These are phyloP conservation scores for Fusarium coicis DNA, from an alignment of 2,329 filamentous ascomycete species.

Conservation along the genomic window DNA sequence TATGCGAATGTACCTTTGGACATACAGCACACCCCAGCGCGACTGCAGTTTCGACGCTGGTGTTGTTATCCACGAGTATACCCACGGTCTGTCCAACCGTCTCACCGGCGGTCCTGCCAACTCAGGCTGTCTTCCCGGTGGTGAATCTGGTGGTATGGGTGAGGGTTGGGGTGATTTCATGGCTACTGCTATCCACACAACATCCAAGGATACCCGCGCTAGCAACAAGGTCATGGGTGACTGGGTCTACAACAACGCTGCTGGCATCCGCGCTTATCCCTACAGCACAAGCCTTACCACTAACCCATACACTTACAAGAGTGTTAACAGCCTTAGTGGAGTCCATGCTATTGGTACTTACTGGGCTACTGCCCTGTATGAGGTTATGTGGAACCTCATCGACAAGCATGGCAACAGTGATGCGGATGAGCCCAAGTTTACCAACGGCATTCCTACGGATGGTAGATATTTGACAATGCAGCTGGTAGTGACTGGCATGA, in stretches of 20 bases:
- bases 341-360: slow-evolving; percentile 61
- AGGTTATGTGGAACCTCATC: slow-evolving; percentile 68
- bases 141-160: slow-evolving; percentile 67
- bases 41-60: slow-evolving; percentile 69
- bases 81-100: slow-evolving; percentile 66
- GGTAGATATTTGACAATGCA: slow-evolving; percentile 52
- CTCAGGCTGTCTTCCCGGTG: slow-evolving; percentile 56
- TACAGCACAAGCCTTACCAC: slow-evolving; percentile 62
- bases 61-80: slow-evolving; percentile 70
- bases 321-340: slow-evolving; percentile 49
- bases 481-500: slow-evolving; percentile 63
- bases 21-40: slow-evolving; percentile 56
- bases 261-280: slow-evolving; percentile 60
- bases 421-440: slow-evolving; percentile 53
- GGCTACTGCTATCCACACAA: slow-evolving; percentile 61
- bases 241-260: slow-evolving; percentile 58
- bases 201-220: slow-evolving; percentile 54
- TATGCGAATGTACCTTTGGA: slow-evolving; percentile 71
- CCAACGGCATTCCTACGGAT: slow-evolving; percentile 60
- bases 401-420: slow-evolving; percentile 65
- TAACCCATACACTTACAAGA: slow-evolving; percentile 63
- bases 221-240: slow-evolving; percentile 61
- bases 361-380: slow-evolving; percentile 58
- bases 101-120: slow-evolving; percentile 69
- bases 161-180: slow-evolving; percentile 69